Base-by-base conservation (phyloP, 1,284 basidiomycete species). In the Limonomyces culmigenus region DNA sequence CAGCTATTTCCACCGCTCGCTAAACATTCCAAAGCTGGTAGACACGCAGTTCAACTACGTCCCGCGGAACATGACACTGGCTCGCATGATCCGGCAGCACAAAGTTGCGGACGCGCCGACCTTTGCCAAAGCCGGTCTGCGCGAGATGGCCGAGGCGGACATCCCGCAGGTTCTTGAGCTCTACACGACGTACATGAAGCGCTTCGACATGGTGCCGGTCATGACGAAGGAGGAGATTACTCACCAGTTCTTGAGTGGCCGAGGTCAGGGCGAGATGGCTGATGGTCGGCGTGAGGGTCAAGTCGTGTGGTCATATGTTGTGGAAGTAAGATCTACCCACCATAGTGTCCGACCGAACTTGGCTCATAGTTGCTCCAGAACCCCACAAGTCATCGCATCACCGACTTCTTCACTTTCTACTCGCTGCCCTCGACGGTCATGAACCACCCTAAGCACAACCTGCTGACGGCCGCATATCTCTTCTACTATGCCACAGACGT, bases 341-440 rank as follows among this genome's bases (percentile, higher is more conserved):
- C 2, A 21, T 33, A 17, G 15, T 12, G 31, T 31, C 8, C 25
- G 23, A 29, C 8, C 25, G 23, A 29, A 5, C 38, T 46, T 13
- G 34, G 38, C 10, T 16, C 30, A 13, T 29, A 13, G 34, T 4
- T 31, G 31, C 16, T 39, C 5, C 40, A 96, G 88, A 70, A 96
- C 52, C 79, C 81, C 1, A 59, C 70, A 37, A 83, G 81, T 4
- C 73, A 81, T 40, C 67, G 70, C 39, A 84, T 99, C 48, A 96
- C 92, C 2, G 95, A 98, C 58, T 80, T 93, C 50, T 80, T 97
- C 55, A 93, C 93, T 5, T 96, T 97, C 63, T 98, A 96, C 58
- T 86, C 85, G 5, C 72, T 99, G 15, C 93, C 95, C 0, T 97
- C 92, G 4, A 85, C 85, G 2, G 74, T 93, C 39, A 81, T 93